Evolutionary conservation across 768 basidiomycete species (phyloP).

Genomic region (Melanogaster broomeanus): DNA sequence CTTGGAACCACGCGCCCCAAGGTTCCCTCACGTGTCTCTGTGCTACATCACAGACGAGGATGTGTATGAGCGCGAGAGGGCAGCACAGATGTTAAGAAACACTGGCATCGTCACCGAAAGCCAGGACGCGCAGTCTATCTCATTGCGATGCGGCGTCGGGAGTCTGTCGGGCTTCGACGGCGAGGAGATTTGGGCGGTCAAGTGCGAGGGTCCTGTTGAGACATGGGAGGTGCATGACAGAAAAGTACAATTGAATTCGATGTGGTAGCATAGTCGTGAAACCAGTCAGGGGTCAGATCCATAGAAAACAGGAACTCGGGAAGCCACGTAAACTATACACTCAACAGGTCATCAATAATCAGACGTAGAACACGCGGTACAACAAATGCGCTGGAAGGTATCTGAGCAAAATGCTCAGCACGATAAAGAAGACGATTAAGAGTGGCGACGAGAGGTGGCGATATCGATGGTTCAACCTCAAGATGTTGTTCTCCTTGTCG

Average conservation of each 20-base stretch:
- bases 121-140: slow-evolving; percentile 22
- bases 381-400: not conserved
- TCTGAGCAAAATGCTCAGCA: slow-evolving; percentile 7
- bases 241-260: slow-evolving; percentile 27
- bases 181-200: slow-evolving; percentile 58
- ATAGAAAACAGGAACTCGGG: not conserved
- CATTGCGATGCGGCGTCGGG: slow-evolving; percentile 23
- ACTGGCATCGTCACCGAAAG: slow-evolving; percentile 32
- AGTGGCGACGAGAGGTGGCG: not conserved
- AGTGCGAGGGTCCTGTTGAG: slow-evolving; percentile 61
- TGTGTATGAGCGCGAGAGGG: slow-evolving; percentile 50
- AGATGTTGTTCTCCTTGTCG: slow-evolving; percentile 23
- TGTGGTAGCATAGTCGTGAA: not conserved
- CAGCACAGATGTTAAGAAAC: slow-evolving; percentile 43
- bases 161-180: slow-evolving; percentile 46
- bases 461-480: slow-evolving; percentile 12
- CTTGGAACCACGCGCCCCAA: slow-evolving; percentile 50
- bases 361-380: not conserved
- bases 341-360: not conserved
- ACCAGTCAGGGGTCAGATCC: not conserved
- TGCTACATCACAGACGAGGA: slow-evolving; percentile 75
- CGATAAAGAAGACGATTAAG: slow-evolving; percentile 7
- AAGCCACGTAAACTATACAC: too few species aligned
- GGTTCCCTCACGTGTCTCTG: slow-evolving; percentile 72
- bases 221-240: slow-evolving; percentile 51